phyloP scores from a whole-genome alignment of 148 eudicot species.

The Simmondsia chinensis region DNA sequence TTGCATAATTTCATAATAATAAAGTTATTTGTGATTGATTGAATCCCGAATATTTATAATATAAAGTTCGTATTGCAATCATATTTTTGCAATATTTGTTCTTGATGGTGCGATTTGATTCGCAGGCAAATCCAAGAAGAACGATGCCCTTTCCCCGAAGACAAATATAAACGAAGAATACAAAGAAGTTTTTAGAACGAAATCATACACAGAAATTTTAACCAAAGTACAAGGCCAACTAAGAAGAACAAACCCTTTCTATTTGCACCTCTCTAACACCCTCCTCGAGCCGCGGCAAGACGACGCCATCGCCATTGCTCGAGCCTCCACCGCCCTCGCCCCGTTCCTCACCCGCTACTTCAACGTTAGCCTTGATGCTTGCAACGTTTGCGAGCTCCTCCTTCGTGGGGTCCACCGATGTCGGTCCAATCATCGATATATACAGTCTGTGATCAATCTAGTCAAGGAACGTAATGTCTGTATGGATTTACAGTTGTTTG shows the following conservation, averaged over 20 bases:
- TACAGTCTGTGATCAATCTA: slow-evolving; percentile 25
- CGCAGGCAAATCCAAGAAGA: slow-evolving; percentile 17
- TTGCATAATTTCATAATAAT: slow-evolving; percentile 3
- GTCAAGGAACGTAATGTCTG: slow-evolving; percentile 6
- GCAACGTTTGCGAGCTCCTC: slow-evolving; percentile 42
- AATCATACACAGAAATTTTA: slow-evolving; percentile 28
- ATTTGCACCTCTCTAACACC: slow-evolving; percentile 25
- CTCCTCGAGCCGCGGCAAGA: slow-evolving; percentile 55
- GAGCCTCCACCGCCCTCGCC: slow-evolving; percentile 23
- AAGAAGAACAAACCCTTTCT: slow-evolving; percentile 5
- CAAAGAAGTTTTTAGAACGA: slow-evolving; percentile 32
- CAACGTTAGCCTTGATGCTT: slow-evolving; percentile 43
- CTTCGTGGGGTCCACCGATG: slow-evolving; percentile 43
- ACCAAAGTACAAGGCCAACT: slow-evolving; percentile 30
- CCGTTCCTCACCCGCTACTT: slow-evolving; percentile 56
- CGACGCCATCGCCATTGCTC: slow-evolving; percentile 25
- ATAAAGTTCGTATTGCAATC: neutral
- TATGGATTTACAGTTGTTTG: too few species aligned
- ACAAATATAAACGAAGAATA: slow-evolving; percentile 31
- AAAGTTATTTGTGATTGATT: neutral
- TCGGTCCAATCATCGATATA: slow-evolving; percentile 25
- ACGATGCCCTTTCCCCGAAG: slow-evolving; percentile 15
- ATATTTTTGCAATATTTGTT: neutral
- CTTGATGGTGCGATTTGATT: too few species aligned
- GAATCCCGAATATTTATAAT: too few species aligned